A percentile compares a stretch with the other conserved stretches of the same genome.
Conservation (phyloP, 108 stramenopile genomes). For the Fragilaria crotonensis region DNA sequence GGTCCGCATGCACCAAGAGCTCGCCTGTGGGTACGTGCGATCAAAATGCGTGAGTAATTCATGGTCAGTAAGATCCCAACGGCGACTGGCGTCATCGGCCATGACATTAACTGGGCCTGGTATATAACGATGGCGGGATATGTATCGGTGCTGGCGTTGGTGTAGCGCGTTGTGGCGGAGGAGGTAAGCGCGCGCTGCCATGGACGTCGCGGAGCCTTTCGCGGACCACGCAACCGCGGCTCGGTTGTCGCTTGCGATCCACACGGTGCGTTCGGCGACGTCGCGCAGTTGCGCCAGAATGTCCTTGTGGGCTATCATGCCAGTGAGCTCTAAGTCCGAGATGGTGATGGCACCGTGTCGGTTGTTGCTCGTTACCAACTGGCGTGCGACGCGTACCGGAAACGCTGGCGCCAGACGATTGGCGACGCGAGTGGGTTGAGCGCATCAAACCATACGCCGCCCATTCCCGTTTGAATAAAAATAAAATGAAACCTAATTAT, state of each 20-base stretch:
- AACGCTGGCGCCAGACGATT: constrained; percentile 28
- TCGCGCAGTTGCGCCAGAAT: constrained; percentile 19
- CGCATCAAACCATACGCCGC: constrained; percentile 36
- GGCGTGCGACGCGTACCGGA: constrained; percentile 12
- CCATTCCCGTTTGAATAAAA: too few relatives aligned
- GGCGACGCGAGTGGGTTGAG: constrained; percentile 7
- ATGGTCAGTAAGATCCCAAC: constrained; percentile 13
- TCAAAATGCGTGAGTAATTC: constrained; percentile 14
- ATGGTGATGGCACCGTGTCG: constrained; percentile 20
- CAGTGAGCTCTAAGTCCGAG: too few relatives aligned
- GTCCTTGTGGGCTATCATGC: constrained; percentile 32
- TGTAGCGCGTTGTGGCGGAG: constrained; percentile 22
- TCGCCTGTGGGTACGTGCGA: constrained; percentile 12
- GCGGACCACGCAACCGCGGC: constrained; percentile 23
- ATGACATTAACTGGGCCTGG: too few relatives aligned
- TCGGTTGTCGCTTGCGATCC: constrained; percentile 22
- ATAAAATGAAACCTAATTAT: too few relatives aligned
- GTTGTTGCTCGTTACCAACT: constrained; percentile 11
- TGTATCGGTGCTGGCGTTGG: constrained; percentile 25
- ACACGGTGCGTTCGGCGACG: constrained; percentile 18
- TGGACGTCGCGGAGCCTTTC: constrained; percentile 24
- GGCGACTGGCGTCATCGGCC: constrained; percentile 15
- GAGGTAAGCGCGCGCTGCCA: too few relatives aligned
- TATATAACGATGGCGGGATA: constrained; percentile 15
- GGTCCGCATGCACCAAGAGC: constrained; percentile 15